Base-by-base conservation (phyloP, 2,329 filamentous ascomycete genomes). In the Penicillium sp. region DNA sequence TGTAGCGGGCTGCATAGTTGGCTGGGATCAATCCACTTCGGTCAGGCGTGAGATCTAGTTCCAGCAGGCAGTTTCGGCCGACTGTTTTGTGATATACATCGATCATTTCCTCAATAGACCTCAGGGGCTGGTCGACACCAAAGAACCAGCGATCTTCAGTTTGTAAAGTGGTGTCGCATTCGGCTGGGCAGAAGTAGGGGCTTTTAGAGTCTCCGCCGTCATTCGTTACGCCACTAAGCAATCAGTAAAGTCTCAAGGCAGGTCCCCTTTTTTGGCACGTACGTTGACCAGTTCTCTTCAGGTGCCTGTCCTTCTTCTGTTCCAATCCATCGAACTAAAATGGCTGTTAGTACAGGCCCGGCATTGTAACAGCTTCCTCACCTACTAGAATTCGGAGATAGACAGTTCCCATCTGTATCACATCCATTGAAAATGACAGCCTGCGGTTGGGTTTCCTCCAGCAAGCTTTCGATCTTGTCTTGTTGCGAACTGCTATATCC, bases 71-170 rank as follows among this genome's bases (percentile, higher is more conserved):
- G 26, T 50, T 50, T 4, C 47, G 30, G 8, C 47, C 47, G 6
- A 50, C 47, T n/a, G 47, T 50, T 13, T 39, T 29, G 15, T 50
- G 47, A 15, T 50, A 50, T 13, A 50, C 47, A 17, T 50, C 47
- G 18, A 50, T 50, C 47, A 50, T 50, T 32, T 50, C 47, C 23
- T 50, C 47, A 23, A 48, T 48, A 12, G 50, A 48, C 12, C 50
- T 30, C 27, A 52, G 24, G 13, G 44, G 50, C 17, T 52, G 50
- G 13, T 52, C 45, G 29, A 52, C 39, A 8, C 50, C 50, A 12
- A 48, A 52, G 23, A 52, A 52, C 50, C 50, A 52, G 6, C 50
- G 44, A 21, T 48, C 50, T 12, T 52, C 40, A 8, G 50, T 52
- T 26, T 52, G 50, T 30, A 52, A 20, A 5, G 50, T 52, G 5